Conservation (phyloP, 2,329 filamentous ascomycete genomes). For the Phialophora tarda region DNA sequence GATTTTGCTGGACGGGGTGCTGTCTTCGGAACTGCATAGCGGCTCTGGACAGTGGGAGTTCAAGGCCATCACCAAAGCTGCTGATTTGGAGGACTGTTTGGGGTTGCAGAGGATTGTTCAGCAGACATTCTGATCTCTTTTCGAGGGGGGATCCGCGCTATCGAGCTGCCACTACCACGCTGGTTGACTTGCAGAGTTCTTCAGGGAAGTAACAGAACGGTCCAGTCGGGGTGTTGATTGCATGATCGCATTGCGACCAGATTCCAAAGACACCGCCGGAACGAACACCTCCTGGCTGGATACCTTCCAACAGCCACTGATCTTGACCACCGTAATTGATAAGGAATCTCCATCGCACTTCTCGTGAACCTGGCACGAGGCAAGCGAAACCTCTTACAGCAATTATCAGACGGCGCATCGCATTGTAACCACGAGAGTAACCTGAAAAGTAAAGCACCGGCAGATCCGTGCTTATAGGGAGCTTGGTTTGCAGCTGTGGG, state of each 20-base stretch:
- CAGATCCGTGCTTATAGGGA: constrained; percentile 34
- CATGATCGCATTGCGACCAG: constrained; percentile 38
- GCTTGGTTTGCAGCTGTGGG: constrained; percentile 26
- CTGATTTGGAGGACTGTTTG: not conserved
- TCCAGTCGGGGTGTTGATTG: constrained; percentile 33
- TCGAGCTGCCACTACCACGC: constrained; percentile 29
- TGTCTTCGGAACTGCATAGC: not conserved
- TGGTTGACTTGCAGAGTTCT: constrained; percentile 37
- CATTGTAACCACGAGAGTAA: constrained; percentile 30
- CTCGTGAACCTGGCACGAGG: constrained; percentile 35
- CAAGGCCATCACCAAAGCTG: not conserved
- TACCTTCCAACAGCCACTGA: constrained; percentile 41
- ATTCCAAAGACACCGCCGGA: constrained; percentile 39
- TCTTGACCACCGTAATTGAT: constrained; percentile 38
- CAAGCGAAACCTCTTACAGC: constrained; percentile 32
- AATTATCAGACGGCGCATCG: constrained; percentile 27
- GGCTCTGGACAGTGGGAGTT: not conserved
- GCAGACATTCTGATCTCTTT: not conserved
- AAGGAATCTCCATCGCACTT: constrained; percentile 40
- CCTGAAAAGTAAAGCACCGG: constrained; percentile 38
- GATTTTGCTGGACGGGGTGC: not conserved
- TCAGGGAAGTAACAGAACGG: constrained; percentile 39
- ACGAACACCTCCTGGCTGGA: constrained; percentile 39
- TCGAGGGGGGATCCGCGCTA: not conserved
- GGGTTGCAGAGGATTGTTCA: not conserved